These are phyloP conservation scores for Saccharomycopsis capsularis DNA, from an alignment of 805 yeast species.

Conservation along the genomic window DNA sequence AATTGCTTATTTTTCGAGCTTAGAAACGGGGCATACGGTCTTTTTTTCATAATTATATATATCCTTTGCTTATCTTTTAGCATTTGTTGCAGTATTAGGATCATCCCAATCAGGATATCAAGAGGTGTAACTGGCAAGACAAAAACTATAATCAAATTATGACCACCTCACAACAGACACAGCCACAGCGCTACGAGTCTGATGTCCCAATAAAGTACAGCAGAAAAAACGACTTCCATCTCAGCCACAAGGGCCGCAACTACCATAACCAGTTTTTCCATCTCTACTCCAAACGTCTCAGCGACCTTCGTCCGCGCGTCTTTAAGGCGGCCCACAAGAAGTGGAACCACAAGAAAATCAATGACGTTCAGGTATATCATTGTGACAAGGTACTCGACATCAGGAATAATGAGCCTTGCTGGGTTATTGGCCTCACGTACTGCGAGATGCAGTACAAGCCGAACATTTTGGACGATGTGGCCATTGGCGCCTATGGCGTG, in stretches of 20 bases:
- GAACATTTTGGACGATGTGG: slow-evolving; percentile 75
- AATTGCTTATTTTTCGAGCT: too few species aligned
- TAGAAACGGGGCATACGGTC: too few species aligned
- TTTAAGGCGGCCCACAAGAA: slow-evolving; percentile 39
- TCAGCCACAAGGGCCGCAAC: slow-evolving; percentile 32
- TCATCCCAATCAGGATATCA: too few species aligned
- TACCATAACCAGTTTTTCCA: slow-evolving; percentile 53
- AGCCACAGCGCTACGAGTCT: slow-evolving; percentile 1
- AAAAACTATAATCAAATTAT: too few species aligned
- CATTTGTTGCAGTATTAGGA: too few species aligned
- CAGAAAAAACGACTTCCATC: slow-evolving; percentile 23
- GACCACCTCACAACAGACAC: too few species aligned
- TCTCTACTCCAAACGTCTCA: slow-evolving; percentile 49
- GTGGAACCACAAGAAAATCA: slow-evolving; percentile 49
- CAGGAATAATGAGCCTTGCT: slow-evolving; percentile 52
- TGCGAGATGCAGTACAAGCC: slow-evolving; percentile 82
- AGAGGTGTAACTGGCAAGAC: too few species aligned
- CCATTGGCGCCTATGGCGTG: slow-evolving; percentile 41
- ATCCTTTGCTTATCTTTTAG: too few species aligned
- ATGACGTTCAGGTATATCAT: slow-evolving; percentile 32
- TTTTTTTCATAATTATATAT: too few species aligned
- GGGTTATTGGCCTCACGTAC: slow-evolving; percentile 84
- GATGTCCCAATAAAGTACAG: slow-evolving; percentile 4
- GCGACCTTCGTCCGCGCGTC: slow-evolving; percentile 40
- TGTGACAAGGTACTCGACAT: slow-evolving; percentile 57